Evolutionary conservation across 371 early-diverging fungal genomes (phyloP), one percentile per base, ranked within the genome.

Genomic region (Nematocida parisii): DNA sequence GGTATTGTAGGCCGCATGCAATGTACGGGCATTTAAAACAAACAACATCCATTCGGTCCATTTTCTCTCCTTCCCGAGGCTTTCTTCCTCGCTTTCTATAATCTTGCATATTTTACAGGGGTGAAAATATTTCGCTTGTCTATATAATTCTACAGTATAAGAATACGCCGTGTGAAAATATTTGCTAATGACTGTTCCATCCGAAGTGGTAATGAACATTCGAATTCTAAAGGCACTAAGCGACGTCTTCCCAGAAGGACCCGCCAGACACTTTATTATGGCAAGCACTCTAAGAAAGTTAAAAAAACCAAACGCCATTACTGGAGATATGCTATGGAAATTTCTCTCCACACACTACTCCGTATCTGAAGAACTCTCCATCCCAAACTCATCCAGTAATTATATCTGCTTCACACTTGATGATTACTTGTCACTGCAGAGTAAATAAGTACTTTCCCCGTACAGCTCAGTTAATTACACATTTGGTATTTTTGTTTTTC

Each of bases 291-390:
- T 86, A 39, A 82, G 67, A 67, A 80, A 77, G 42, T 40, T 87
- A 9, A 87, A 87, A 68, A 88, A 82, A 55, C 86, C 87, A 24
- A 86, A 87, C 68, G 71, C 82, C 9, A 84, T 87, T 13, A 83
- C 84, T 18, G 55, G 81, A 44, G 67, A 68, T 7, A 66, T 83
- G 77, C 84, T 87, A 15, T 87, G 86, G 86, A 72, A 61, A 20
- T 87, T 82, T 83, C 66, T 87, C 18, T 52, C 73, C 62, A 52
- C n/a, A 13, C 66, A 73, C 60, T 82, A 72, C 45, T 46, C 9
- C 0, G 62, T 52, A 11, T 42, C 56, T 5, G 82, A 81, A 24
- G 62, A 44, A 40, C 47, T 77, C 22, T 13, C 44, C 22, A 64
- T 64, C 13, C 64, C 64, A 33, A 64, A 64, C 64, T 64, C 64